Conservation (phyloP, 441 rosid species). For the Adansonia grandidieri region DNA sequence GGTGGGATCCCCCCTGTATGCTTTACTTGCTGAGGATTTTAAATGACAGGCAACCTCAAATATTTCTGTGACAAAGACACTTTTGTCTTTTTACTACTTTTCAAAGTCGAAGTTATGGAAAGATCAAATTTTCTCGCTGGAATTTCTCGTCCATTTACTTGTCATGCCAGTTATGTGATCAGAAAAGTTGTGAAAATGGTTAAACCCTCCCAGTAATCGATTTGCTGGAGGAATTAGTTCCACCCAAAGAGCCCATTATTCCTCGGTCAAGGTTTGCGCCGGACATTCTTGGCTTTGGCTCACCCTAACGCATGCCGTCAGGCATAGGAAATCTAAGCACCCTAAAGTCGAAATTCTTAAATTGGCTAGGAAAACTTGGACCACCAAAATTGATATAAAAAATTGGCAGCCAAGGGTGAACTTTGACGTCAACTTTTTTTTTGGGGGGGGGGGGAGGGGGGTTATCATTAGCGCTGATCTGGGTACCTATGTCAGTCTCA, state of each 20-base stretch:
- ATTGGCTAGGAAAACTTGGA: conserved; percentile 4
- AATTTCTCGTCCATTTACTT: background rate
- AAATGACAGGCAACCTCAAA: background rate
- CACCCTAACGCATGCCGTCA: background rate
- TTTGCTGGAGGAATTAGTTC: conserved; percentile 8
- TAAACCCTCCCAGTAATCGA: background rate
- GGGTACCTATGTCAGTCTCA: background rate
- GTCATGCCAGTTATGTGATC: conserved; percentile 17
- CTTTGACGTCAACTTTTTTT: background rate
- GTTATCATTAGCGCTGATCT: background rate
- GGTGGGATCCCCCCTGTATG: background rate
- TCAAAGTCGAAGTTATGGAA: background rate
- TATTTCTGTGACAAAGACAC: background rate
- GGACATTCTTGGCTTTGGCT: background rate
- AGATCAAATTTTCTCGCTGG: background rate
- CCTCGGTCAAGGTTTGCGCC: background rate
- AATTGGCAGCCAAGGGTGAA: background rate
- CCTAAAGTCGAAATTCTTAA: background rate
- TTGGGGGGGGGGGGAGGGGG: background rate
- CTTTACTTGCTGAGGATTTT: background rate
- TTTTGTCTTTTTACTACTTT: background rate
- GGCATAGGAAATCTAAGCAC: background rate
- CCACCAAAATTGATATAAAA: background rate
- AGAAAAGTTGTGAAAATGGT: background rate
- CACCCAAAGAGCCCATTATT: background rate